Conservation (phyloP, 768 basidiomycete species). For the Suillus cothurnatus region DNA sequence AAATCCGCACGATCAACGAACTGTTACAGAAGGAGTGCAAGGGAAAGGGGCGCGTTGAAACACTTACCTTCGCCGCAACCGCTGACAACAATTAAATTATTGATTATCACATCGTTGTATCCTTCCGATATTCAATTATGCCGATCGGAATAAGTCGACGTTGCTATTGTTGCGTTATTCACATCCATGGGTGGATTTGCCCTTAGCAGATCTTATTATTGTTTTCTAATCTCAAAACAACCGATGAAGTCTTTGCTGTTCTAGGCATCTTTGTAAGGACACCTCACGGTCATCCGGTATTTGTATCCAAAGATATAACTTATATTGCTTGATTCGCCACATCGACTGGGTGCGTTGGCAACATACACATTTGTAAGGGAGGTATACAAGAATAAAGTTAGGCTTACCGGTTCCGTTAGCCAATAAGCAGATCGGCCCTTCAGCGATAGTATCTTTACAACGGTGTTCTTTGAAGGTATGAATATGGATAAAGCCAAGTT, state of each 20-base stretch:
- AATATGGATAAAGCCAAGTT: slow-evolving; percentile 1
- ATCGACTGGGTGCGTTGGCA: background rate
- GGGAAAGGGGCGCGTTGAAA: slow-evolving; percentile 85
- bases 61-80: slow-evolving; percentile 70
- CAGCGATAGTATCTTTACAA: background rate
- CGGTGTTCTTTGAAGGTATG: background rate
- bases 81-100: slow-evolving; percentile 33
- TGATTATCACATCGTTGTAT: background rate
- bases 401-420: background rate
- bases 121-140: background rate
- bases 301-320: background rate
- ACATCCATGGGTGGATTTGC: background rate
- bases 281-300: background rate
- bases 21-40: slow-evolving; percentile 90
- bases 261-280: background rate
- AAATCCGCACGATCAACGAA: slow-evolving; percentile 89
- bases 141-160: background rate
- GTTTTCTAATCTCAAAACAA: background rate
- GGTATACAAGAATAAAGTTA: background rate
- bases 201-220: slow-evolving; percentile 1
- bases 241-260: background rate
- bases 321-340: background rate
- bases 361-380: background rate
- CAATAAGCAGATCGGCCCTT: background rate
- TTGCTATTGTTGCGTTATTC: background rate